Evolutionary conservation across 2,329 filamentous ascomycete genomes (phyloP).

Genomic region (Samsoniella hepiali): DNA sequence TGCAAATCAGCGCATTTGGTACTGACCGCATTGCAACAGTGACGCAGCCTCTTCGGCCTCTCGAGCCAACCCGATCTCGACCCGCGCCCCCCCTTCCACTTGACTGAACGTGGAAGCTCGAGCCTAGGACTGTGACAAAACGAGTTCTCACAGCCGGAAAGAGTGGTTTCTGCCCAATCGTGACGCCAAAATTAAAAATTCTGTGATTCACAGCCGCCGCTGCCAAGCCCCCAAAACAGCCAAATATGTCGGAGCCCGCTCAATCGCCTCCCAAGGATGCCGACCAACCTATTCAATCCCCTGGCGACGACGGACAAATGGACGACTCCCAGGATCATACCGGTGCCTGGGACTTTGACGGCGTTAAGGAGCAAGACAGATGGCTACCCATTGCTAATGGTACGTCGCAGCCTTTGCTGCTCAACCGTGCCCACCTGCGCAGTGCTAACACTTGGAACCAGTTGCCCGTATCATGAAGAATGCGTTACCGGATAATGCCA

Average conservation of each 20-base stretch:
- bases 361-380: conserved; percentile 96
- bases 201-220: conserved; percentile 45
- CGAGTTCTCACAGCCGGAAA: conserved; percentile 4
- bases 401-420: conserved; percentile 54
- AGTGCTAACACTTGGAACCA: conserved; percentile 53
- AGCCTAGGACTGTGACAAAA: conserved; percentile 2
- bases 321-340: conserved; percentile 78
- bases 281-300: conserved; percentile 88
- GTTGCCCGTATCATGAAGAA: conserved; percentile 99
- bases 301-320: conserved; percentile 93
- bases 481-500: conserved; percentile 94
- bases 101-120: conserved; percentile 13
- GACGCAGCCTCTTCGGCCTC: conserved; percentile 7
- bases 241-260: conserved; percentile 86
- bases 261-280: conserved; percentile 92
- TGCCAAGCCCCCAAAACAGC: conserved; percentile 46
- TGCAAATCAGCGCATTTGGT: conserved; percentile 12
- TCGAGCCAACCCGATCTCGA: conserved; percentile 15
- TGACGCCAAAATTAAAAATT: conserved; percentile 42
- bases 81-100: conserved; percentile 14
- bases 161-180: conserved; percentile 15
- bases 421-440: background rate
- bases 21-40: conserved; percentile 9
- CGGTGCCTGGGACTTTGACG: conserved; percentile 84
- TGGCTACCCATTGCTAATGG: conserved; percentile 99